A percentile compares a stretch with the other conserved stretches of the same genome.
phyloP scores from a whole-genome alignment of 306 rosid species.

The Dalbergia cultrata region DNA sequence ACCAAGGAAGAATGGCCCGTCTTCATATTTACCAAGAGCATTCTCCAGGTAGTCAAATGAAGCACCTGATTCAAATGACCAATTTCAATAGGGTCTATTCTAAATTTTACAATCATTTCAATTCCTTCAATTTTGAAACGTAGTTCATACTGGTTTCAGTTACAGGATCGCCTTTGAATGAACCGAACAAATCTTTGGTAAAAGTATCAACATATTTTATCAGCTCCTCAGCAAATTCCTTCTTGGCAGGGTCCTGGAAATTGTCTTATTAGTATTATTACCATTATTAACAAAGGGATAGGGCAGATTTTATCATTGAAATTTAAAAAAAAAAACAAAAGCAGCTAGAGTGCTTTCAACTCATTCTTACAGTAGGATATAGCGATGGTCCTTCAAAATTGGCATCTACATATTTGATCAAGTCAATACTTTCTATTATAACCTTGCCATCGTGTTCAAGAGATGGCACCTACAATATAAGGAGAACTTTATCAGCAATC shows the following conservation, averaged over 20 bases:
- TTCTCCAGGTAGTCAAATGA: constrained; percentile 73
- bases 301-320: background rate
- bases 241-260: constrained; percentile 59
- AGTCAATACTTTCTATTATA: constrained; percentile 70
- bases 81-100: background rate
- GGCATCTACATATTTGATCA: constrained; percentile 65
- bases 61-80: constrained; percentile 47
- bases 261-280: background rate
- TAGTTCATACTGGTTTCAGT: constrained; percentile 44
- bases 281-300: too few relatives aligned
- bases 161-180: constrained; percentile 49
- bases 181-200: constrained; percentile 25
- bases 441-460: constrained; percentile 73
- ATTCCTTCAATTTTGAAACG: background rate
- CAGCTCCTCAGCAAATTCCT: constrained; percentile 56
- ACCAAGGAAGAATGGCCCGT: constrained; percentile 74
- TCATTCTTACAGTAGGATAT: constrained; percentile 53
- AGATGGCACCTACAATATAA: constrained; percentile 62
- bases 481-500: background rate
- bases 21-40: constrained; percentile 64
- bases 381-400: constrained; percentile 57
- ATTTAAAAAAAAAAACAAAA: too few relatives aligned
- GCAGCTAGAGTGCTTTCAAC: background rate
- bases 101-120: background rate
- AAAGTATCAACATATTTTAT: constrained; percentile 57